Evolutionary conservation across 371 early-diverging fungal species (phyloP).

Genomic region (Saksenaea vasiformis): DNA sequence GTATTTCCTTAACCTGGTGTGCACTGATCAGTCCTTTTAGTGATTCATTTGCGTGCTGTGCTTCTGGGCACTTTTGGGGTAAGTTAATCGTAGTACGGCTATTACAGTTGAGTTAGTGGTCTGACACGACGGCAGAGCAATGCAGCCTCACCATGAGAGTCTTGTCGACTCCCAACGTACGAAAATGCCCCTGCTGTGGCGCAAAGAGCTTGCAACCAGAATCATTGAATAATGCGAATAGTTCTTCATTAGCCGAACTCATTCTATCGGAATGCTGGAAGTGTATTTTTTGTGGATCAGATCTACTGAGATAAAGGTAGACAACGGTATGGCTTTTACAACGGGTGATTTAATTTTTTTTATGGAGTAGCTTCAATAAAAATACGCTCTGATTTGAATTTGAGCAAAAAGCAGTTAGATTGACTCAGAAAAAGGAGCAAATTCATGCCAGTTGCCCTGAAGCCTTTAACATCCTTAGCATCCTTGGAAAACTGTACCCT

Average conservation of each 20-base stretch:
- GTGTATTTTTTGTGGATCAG: constrained; percentile 30
- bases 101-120: neutral
- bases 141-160: constrained; percentile 28
- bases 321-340: neutral
- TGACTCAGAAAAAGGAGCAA: too few species aligned
- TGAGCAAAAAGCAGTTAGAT: too few species aligned
- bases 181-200: constrained; percentile 27
- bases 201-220: constrained; percentile 18
- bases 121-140: constrained; percentile 9
- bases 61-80: constrained; percentile 36
- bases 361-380: neutral
- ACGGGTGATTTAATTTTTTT: neutral
- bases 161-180: constrained; percentile 12
- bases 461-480: too few species aligned
- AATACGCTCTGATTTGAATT: too few species aligned
- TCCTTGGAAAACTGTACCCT: neutral
- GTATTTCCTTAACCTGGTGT: neutral
- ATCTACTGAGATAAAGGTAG: constrained; percentile 4
- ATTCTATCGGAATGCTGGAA: constrained; percentile 19
- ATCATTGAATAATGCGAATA: neutral
- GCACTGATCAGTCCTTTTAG: neutral
- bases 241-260: constrained; percentile 10
- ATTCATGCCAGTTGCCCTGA: too few species aligned
- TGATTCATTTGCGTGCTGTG: constrained; percentile 13
- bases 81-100: neutral